phyloP scores from a whole-genome alignment of 1,139 yeast species.

The Yamadazyma pseudoaaseri region DNA sequence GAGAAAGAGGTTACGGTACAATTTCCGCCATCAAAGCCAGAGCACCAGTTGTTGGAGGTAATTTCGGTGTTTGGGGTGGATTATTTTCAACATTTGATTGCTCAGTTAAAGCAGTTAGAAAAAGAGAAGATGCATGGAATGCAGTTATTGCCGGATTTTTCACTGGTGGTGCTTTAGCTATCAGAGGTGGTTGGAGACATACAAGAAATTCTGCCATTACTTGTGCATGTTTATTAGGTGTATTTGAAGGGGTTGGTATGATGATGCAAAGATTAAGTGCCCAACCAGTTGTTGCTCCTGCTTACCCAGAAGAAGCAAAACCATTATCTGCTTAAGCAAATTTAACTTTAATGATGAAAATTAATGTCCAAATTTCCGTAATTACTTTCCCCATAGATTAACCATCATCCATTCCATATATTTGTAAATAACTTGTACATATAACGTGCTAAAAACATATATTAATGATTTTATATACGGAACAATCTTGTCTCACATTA shows the following conservation, averaged over 20 bases:
- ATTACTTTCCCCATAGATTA: background rate
- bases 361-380: background rate
- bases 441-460: conserved; percentile 1
- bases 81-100: conserved; percentile 94
- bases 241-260: conserved; percentile 97
- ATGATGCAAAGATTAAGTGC: conserved; percentile 92
- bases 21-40: conserved; percentile 88
- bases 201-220: conserved; percentile 96
- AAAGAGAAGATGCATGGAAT: conserved; percentile 98
- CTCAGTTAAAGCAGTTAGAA: conserved; percentile 90
- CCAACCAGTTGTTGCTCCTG: conserved; percentile 81
- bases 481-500: too few species aligned
- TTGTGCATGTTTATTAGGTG: conserved; percentile 95
- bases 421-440: conserved; percentile 6
- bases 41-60: conserved; percentile 99
- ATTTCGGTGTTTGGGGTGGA: conserved; percentile 99
- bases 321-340: conserved; percentile 46
- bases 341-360: background rate
- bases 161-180: conserved; percentile 97
- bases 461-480: too few species aligned
- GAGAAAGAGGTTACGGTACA: conserved; percentile 91
- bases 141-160: conserved; percentile 98
- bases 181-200: conserved; percentile 98
- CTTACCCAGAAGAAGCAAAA: conserved; percentile 59
- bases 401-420: too few species aligned